Evolutionary conservation across 78 protist species (phyloP).

Genomic region (Isochrysis galbana): DNA sequence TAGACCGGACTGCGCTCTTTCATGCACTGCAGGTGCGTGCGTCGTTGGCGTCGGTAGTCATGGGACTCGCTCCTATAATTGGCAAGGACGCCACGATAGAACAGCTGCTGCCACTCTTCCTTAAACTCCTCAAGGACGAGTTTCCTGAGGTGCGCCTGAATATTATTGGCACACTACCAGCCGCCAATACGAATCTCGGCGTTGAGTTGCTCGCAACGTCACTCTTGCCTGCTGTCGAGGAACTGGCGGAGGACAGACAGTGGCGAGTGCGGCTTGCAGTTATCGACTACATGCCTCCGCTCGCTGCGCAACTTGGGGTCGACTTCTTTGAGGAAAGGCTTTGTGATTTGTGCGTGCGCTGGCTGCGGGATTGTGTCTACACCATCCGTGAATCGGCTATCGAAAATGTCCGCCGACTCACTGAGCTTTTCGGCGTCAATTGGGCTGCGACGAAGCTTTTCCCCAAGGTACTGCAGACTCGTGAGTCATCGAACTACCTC

Average conservation of each 20-base stretch:
- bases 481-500: constrained; percentile 77
- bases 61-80: constrained; percentile 79
- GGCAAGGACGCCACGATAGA: constrained; percentile 74
- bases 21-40: no score
- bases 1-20: not conserved
- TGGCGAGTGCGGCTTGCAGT: constrained; percentile 77
- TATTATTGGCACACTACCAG: constrained; percentile 70
- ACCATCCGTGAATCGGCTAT: constrained; percentile 89
- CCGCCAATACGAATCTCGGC: constrained; percentile 70
- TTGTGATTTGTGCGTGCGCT: constrained; percentile 69
- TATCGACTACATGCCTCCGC: constrained; percentile 85
- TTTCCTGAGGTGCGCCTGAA: constrained; percentile 86
- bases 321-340: constrained; percentile 85
- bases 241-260: constrained; percentile 85
- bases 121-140: constrained; percentile 83
- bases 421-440: constrained; percentile 82
- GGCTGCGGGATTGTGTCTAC: constrained; percentile 87
- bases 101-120: constrained; percentile 80
- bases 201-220: constrained; percentile 76
- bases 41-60: constrained; percentile 82
- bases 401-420: constrained; percentile 52
- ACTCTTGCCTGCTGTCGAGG: constrained; percentile 90
- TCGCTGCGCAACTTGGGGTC: constrained; percentile 74
- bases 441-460: constrained; percentile 83
- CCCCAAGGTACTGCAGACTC: constrained; percentile 70